Evolutionary conservation across 495 filamentous ascomycete genomes (phyloP).

Genomic region (Cryomyces antarcticus): DNA sequence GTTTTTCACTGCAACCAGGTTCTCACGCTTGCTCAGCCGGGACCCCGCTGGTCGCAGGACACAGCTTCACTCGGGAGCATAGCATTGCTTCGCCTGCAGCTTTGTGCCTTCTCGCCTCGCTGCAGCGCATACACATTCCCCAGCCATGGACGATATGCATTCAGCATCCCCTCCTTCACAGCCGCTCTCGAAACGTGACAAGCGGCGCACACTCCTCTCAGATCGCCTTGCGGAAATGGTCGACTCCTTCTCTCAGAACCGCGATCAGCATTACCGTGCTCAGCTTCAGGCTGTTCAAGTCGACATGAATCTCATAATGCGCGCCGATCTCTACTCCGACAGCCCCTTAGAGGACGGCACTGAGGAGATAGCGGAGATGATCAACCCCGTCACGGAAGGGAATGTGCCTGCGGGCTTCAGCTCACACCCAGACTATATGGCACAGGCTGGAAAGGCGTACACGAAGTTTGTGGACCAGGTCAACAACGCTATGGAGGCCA

Average conservation of each 20-base stretch:
- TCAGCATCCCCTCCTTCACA: constrained; percentile 15
- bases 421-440: constrained; percentile 16
- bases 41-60: too few species aligned
- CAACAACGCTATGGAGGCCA: constrained; percentile 64
- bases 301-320: constrained; percentile 70
- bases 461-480: constrained; percentile 61
- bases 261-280: constrained; percentile 67
- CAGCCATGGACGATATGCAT: constrained; percentile 5
- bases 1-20: too few species aligned
- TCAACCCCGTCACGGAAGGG: constrained; percentile 20
- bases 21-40: too few species aligned
- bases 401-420: constrained; percentile 8
- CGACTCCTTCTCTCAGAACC: constrained; percentile 55
- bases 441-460: constrained; percentile 59
- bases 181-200: constrained; percentile 67
- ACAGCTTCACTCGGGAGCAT: too few species aligned
- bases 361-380: constrained; percentile 41
- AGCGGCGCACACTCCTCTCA: constrained; percentile 55
- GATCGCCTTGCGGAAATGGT: constrained; percentile 57
- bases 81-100: too few species aligned
- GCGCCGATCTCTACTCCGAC: constrained; percentile 57
- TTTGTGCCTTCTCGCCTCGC: too few species aligned
- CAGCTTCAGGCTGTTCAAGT: constrained; percentile 75
- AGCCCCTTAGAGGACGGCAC: constrained; percentile 51
- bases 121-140: constrained; percentile 6